Base-by-base conservation (phyloP, 1,139 yeast genomes). In the Pichia sp. region DNA sequence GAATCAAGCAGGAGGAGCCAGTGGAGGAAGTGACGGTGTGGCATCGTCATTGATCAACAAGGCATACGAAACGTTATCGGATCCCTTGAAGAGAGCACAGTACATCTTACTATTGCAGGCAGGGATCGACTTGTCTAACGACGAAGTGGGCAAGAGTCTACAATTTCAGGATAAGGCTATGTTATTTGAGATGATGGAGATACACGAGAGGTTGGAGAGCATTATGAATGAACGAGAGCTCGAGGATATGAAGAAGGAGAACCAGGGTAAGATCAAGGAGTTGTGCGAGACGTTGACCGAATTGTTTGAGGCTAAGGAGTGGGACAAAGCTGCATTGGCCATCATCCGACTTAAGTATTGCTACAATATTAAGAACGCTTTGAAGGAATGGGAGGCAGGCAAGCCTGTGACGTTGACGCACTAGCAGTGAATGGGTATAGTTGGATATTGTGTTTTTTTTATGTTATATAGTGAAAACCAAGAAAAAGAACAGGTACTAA, bases 321-420 rank as follows among this genome's bases (percentile, higher is more conserved):
- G 84, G 76, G 79, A 81, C 23, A 66, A 68, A 1, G 85, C 95
- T 30, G 81, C 86, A 56, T 71, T 79, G 57, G 83, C 84, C 57
- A 86, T 95, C 1, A 81, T 90, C 32, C 79, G 80, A 60, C 72
- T 93, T 59, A 88, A 88, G 67, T 93, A 90, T 67, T 92, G 97
- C 96, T 79, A 78, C 50, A 90, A 88, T 66, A 82, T 92, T 45
- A 82, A 81, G 51, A 79, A 78, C 50, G 92, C 89, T 5, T 79
- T 90, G 48, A 81, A 80, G 62, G 92, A 88, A 52, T 86, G 93
- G 92, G 86, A 84, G 62, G 82, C 85, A 0, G 89, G 89, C 42
- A 80, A 81, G 65, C 82, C 85, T 4, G 81, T 85, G 3, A 80
- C 77, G 55, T 70, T 85, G 65, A 82, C 86, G 8, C 90, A 45